Evolutionary conservation across 2,329 filamentous ascomycete species (phyloP).

Genomic region (Cyphellophora attinorum): DNA sequence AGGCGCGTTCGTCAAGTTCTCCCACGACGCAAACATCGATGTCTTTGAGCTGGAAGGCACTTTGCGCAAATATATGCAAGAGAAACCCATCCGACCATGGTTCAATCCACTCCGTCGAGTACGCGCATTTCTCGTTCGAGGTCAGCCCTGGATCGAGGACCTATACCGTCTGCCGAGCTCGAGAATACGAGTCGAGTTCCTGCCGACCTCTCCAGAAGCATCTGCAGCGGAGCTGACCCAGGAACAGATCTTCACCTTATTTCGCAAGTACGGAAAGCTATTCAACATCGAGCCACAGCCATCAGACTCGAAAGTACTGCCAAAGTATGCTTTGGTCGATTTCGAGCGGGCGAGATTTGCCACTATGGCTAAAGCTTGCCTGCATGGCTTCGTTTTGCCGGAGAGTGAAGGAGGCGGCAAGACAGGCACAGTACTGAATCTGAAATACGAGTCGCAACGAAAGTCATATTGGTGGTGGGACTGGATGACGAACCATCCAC

Average conservation of each 20-base stretch:
- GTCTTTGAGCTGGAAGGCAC: slow-evolving; percentile 49
- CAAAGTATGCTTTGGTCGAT: slow-evolving; percentile 70
- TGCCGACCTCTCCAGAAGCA: slow-evolving; percentile 60
- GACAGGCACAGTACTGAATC: slow-evolving; percentile 63
- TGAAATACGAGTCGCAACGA: slow-evolving; percentile 73
- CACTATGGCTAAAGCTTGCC: slow-evolving; percentile 82
- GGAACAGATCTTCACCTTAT: slow-evolving; percentile 77
- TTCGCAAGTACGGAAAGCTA: slow-evolving; percentile 84
- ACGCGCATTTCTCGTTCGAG: slow-evolving; percentile 63
- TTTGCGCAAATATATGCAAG: slow-evolving; percentile 53
- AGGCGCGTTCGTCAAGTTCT: slow-evolving; percentile 85
- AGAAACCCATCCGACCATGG: slow-evolving; percentile 73
- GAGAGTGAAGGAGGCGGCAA: slow-evolving; percentile 65
- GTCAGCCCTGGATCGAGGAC: slow-evolving; percentile 90
- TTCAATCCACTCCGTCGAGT: slow-evolving; percentile 74
- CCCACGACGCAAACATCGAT: slow-evolving; percentile 38
- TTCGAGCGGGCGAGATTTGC: slow-evolving; percentile 65
- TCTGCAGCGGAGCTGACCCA: slow-evolving; percentile 71
- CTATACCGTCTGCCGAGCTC: slow-evolving; percentile 70
- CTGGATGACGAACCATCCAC: slow-evolving; percentile 77
- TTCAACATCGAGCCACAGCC: slow-evolving; percentile 74
- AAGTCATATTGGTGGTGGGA: slow-evolving; percentile 75
- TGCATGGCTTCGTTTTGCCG: slow-evolving; percentile 70
- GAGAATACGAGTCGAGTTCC: slow-evolving; percentile 74
- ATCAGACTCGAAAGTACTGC: slow-evolving; percentile 74